Evolutionary conservation across 768 basidiomycete genomes (phyloP).

Genomic region (Hericium erinaceus): DNA sequence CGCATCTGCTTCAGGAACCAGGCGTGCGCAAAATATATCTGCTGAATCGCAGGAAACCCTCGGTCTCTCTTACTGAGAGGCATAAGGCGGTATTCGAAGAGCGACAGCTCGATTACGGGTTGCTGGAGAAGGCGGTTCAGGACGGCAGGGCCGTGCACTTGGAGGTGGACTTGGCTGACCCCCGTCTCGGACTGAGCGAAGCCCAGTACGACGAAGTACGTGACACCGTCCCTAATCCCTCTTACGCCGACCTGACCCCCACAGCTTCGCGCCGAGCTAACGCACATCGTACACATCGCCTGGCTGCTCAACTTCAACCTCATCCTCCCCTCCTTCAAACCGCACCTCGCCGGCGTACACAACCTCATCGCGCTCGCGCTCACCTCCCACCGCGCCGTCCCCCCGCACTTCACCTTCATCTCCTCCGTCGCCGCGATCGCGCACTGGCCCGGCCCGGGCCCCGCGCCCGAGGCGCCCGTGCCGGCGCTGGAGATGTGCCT

Average conservation of each 20-base stretch:
- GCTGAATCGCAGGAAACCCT: neutral
- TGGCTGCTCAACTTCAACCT: constrained; percentile 12
- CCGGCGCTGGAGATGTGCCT: neutral
- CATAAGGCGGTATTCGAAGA: neutral
- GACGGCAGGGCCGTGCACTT: constrained; percentile 14
- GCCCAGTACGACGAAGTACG: constrained; percentile 7
- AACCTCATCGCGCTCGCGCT: constrained; percentile 11
- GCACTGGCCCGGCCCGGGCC: neutral
- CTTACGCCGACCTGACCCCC: neutral
- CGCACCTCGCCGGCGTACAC: constrained; percentile 7
- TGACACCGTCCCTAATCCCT: neutral
- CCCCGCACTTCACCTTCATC: constrained; percentile 1
- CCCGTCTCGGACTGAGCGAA: constrained; percentile 3
- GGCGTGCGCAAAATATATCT: neutral
- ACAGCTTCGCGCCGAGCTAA: constrained; percentile 6
- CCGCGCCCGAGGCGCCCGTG: neutral
- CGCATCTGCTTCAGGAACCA: neutral
- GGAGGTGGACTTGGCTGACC: constrained; percentile 13
- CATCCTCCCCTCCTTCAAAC: constrained; percentile 7
- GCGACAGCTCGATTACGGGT: neutral
- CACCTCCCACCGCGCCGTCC: constrained; percentile 1
- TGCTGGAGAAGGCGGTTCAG: neutral
- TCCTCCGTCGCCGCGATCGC: constrained; percentile 1
- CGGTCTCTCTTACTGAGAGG: neutral
- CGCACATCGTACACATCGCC: constrained; percentile 15